These are phyloP conservation scores for Pseudonitzschia pungens DNA, from an alignment of 108 stramenopile species.

Conservation along the genomic window DNA sequence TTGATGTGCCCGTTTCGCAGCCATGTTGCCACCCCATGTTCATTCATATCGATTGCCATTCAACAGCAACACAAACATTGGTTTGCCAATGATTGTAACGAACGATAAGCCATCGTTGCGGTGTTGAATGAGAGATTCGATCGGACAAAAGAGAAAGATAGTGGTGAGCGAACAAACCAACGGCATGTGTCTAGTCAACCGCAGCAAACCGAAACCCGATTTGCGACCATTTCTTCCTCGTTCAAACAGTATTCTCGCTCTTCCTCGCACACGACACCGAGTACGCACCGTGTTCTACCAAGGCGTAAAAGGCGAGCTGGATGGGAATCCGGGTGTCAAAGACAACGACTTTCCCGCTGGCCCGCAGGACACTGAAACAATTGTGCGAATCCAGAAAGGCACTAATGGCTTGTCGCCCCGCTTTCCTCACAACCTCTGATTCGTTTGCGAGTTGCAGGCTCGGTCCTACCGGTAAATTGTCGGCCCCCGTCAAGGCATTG, in stretches of 20 bases:
- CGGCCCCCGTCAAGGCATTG: slow-evolving; percentile 22
- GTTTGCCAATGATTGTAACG: too few species aligned
- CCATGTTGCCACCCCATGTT: background rate
- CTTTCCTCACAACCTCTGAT: slow-evolving; percentile 72
- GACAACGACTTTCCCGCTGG: slow-evolving; percentile 92
- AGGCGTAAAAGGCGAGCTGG: slow-evolving; percentile 97
- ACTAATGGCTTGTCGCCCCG: slow-evolving; percentile 76
- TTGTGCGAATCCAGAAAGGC: slow-evolving; percentile 75
- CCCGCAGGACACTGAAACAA: slow-evolving; percentile 73
- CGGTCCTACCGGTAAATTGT: slow-evolving; percentile 31
- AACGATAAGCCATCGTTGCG: background rate
- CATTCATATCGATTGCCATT: background rate
- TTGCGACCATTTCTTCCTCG: background rate
- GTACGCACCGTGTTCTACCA: slow-evolving; percentile 94
- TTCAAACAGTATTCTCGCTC: too few species aligned
- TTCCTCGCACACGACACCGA: too few species aligned
- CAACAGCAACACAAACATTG: background rate
- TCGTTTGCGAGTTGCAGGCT: slow-evolving; percentile 47
- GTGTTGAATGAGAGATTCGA: background rate
- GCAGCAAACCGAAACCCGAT: background rate
- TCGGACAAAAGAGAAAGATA: background rate
- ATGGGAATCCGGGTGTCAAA: slow-evolving; percentile 97
- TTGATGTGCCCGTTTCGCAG: too few species aligned
- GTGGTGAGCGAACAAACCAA: background rate
- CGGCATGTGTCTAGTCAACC: background rate